phyloP scores from a whole-genome alignment of 2,329 filamentous ascomycete genomes.

The Scedosporium boydii region DNA sequence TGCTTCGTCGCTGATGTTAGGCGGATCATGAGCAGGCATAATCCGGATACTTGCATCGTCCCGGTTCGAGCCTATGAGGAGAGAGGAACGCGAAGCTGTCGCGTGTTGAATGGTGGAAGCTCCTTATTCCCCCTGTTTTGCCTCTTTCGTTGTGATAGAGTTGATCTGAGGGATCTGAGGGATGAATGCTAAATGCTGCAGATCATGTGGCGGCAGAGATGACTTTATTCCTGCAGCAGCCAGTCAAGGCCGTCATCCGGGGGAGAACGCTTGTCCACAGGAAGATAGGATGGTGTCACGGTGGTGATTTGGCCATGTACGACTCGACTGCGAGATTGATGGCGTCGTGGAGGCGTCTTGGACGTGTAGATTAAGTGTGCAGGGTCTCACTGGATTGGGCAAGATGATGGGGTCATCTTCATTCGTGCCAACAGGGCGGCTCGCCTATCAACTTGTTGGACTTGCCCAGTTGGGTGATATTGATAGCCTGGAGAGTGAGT shows the following conservation, averaged over 20 bases:
- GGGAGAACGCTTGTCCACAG: too few relatives aligned
- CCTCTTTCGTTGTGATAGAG: background rate
- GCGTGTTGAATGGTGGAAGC: too few relatives aligned
- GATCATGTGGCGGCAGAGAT: background rate
- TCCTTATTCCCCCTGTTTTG: too few relatives aligned
- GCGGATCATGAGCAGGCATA: too few relatives aligned
- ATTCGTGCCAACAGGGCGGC: background rate
- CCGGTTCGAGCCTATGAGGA: too few relatives aligned
- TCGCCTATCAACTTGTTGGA: background rate
- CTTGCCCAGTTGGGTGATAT: background rate
- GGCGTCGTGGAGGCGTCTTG: background rate
- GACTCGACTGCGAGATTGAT: background rate
- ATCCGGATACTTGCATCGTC: too few relatives aligned
- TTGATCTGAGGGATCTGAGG: slow-evolving; percentile 1
- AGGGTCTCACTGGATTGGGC: background rate
- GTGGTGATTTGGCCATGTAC: background rate
- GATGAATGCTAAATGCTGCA: background rate
- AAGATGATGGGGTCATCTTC: background rate
- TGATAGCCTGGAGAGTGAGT: background rate
- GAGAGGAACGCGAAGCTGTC: too few relatives aligned
- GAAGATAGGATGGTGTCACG: background rate
- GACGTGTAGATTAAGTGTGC: background rate
- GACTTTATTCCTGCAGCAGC: background rate
- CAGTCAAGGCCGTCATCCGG: background rate
- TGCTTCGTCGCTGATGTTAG: too few relatives aligned